Percentiles rank a stretch among this genome's conserved stretches.
These are phyloP conservation scores for Exophiala lecanii-corni DNA, from an alignment of 2,329 filamentous ascomycete species.

Conservation along the genomic window DNA sequence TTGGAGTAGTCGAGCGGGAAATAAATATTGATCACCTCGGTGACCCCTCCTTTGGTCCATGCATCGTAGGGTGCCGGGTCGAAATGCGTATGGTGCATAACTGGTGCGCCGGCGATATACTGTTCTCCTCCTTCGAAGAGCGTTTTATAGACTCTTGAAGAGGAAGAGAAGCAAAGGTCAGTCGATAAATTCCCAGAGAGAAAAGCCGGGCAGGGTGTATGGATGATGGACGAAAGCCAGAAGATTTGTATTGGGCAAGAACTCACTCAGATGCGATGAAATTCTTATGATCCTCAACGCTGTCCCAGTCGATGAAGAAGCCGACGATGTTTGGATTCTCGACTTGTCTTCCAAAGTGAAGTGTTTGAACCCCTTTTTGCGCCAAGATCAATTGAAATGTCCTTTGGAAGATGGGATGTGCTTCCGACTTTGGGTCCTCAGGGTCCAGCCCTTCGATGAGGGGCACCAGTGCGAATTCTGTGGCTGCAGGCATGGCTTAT, in stretches of 20 bases:
- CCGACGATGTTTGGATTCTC: slow-evolving; percentile 25
- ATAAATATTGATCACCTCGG: slow-evolving; percentile 26
- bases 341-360: slow-evolving; percentile 24
- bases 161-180: no score
- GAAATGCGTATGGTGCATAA: slow-evolving; percentile 25
- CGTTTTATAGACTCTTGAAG: slow-evolving; percentile 8
- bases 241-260: background rate
- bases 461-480: slow-evolving; percentile 16
- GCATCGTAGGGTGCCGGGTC: slow-evolving; percentile 23
- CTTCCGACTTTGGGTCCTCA: slow-evolving; percentile 18
- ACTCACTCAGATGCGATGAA: slow-evolving; percentile 26
- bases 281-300: slow-evolving; percentile 26
- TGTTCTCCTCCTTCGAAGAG: slow-evolving; percentile 8
- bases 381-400: slow-evolving; percentile 23
- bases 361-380: slow-evolving; percentile 25
- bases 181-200: no score
- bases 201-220: no score
- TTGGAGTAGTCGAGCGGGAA: slow-evolving; percentile 23
- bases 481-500: slow-evolving; percentile 12
- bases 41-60: slow-evolving; percentile 19
- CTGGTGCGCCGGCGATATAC: background rate
- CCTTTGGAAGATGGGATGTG: slow-evolving; percentile 20
- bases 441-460: slow-evolving; percentile 17
- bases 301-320: slow-evolving; percentile 30
- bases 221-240: no score